Base-by-base conservation (phyloP, 768 basidiomycete species). In the Mycena belliarum region DNA sequence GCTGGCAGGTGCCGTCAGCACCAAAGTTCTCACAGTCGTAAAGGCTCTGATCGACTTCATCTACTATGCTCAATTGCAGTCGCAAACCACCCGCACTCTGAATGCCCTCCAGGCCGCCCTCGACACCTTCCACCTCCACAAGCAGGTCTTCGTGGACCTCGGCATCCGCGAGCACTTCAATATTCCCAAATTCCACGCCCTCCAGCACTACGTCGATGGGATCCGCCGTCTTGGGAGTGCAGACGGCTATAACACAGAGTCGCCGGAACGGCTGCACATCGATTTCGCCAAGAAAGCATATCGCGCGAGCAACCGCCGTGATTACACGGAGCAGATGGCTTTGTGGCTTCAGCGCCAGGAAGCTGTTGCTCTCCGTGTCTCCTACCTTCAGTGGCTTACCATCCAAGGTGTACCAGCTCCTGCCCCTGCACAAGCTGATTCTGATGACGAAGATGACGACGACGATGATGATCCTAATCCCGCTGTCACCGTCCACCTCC, bases 291-390 rank as follows among this genome's bases (percentile, higher is more conserved):
- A 38, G 10, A 38, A 38, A 10, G 37, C 37, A n/a, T 38, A 38
- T n/a, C 16, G 37, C 4, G 37, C 37, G 18, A 38, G 37, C 37
- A 38, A 38, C 18, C 37, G 37, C 16, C 37, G 37, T 4, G 37
- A 38, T 10, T 38, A 38, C 18, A n/a, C 18, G 35, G 33, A 33
- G 26, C 75, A 75, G 52, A 77, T 77, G 75, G 63, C 66, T 0
- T 32, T 24, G 1, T 73, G 69, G 68, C 63, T 77, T 1, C 47
- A 61, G 15, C 59, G 67, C 11, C 68, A 69, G n/a, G 75, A 75
- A 33, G 65, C 68, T 1, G 49, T 73, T 15, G 16, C 53, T 14
- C 45, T 50, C 6, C 63, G 57, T 9, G 6, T 32, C 1, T n/a
- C 52, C 2, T 74, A 65, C 37, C 48, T 75, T 2, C 5, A 51